phyloP scores from a whole-genome alignment of 331 rosid genomes.

The Stylosanthes scabra region DNA sequence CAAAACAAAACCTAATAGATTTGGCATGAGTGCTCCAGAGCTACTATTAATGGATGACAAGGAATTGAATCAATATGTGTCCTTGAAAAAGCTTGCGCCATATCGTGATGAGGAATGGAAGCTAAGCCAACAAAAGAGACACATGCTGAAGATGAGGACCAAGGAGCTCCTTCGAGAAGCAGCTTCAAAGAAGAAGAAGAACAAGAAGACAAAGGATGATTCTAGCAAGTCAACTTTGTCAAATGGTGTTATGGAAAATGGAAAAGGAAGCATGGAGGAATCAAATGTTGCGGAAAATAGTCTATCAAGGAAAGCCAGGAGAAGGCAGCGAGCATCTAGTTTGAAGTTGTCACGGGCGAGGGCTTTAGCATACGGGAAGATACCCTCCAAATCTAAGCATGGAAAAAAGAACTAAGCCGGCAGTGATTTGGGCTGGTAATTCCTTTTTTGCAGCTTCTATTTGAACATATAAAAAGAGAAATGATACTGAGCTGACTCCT shows the following conservation, averaged over 20 bases:
- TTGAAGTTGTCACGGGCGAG: conserved; percentile 51
- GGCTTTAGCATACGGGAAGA: conserved; percentile 59
- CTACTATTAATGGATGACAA: conserved; percentile 72
- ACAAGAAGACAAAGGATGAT: conserved; percentile 48
- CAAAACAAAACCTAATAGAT: conserved; percentile 71
- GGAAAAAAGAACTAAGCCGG: conserved; percentile 50
- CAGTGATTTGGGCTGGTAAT: conserved; percentile 49
- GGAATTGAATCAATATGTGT: conserved; percentile 78
- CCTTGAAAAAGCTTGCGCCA: conserved; percentile 90
- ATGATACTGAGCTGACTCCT: not conserved
- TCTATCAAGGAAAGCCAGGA: conserved; percentile 71
- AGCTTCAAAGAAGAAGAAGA: conserved; percentile 38
- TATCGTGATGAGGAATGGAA: conserved; percentile 82
- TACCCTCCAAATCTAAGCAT: conserved; percentile 54
- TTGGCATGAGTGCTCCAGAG: conserved; percentile 66
- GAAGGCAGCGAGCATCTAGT: conserved; percentile 50
- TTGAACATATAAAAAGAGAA: not conserved
- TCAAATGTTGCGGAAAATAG: conserved; percentile 35
- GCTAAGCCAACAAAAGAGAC: conserved; percentile 64
- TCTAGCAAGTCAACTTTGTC: conserved; percentile 45
- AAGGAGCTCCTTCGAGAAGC: conserved; percentile 56
- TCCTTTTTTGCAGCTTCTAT: not conserved
- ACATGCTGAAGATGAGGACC: conserved; percentile 66
- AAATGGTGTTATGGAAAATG: conserved; percentile 37
- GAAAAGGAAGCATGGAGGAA: conserved; percentile 42